A percentile compares a stretch with the other conserved stretches of the same genome.
phyloP scores from a whole-genome alignment of 1,284 basidiomycete species.

The Cryptococcus maquisensis region DNA sequence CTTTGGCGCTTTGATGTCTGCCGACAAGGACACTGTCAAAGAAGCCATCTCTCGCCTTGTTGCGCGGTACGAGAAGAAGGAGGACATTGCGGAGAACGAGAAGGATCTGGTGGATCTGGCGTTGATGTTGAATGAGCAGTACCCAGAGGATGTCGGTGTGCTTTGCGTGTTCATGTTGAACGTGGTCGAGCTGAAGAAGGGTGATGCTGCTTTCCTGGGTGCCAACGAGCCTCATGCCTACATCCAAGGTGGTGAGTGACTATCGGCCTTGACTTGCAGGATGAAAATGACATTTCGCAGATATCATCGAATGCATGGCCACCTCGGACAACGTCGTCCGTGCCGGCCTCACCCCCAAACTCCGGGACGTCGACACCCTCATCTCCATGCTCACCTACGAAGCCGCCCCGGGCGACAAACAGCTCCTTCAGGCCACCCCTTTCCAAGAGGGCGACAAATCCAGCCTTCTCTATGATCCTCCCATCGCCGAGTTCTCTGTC shows the following conservation, averaged over 20 bases:
- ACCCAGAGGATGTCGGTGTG: conserved; percentile 87
- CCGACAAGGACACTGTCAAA: conserved; percentile 56
- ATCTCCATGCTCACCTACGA: conserved; percentile 83
- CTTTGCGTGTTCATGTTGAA: conserved; percentile 93
- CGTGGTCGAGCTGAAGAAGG: conserved; percentile 70
- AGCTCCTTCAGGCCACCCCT: conserved; percentile 61
- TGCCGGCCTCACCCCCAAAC: conserved; percentile 94
- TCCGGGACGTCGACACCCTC: conserved; percentile 87
- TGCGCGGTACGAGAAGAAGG: conserved; percentile 57
- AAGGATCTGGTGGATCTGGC: conserved; percentile 65
- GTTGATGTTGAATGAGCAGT: conserved; percentile 70
- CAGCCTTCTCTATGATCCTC: conserved; percentile 78
- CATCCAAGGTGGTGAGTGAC: conserved; percentile 71
- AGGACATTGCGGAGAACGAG: conserved; percentile 34
- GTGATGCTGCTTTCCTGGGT: conserved; percentile 89
- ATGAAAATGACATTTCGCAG: conserved; percentile 49
- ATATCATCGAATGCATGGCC: conserved; percentile 97
- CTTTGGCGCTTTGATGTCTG: conserved; percentile 80
- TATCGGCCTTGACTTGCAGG: neutral
- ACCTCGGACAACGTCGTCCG: conserved; percentile 99
- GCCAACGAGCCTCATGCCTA: conserved; percentile 98
- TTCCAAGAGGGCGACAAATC: conserved; percentile 49
- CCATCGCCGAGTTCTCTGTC: conserved; percentile 91
- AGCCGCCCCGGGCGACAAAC: conserved; percentile 63
- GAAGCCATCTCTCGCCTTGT: conserved; percentile 60